Evolutionary conservation across 805 yeast genomes (phyloP).

Genomic region (Jamesozyma jinghongensis): DNA sequence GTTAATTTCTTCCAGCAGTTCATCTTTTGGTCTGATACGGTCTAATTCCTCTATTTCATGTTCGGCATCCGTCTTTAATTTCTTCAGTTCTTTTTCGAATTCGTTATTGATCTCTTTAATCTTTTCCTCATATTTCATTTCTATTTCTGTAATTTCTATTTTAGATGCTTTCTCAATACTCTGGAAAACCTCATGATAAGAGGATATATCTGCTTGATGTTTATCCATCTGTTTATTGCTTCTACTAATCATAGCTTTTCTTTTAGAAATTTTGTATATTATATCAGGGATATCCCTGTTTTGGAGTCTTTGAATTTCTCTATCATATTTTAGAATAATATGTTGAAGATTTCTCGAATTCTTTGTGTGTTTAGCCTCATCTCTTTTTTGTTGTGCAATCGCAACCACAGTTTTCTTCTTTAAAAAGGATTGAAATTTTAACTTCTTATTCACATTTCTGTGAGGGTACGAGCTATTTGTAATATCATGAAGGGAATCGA

Average conservation of each 20-base stretch:
- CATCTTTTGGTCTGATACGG: conserved; percentile 19
- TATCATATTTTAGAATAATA: conserved; percentile 1
- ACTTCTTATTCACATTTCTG: neutral
- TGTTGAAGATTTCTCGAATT: conserved; percentile 1
- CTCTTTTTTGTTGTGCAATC: conserved; percentile 5
- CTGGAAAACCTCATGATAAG: conserved; percentile 4
- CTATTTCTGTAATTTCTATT: conserved; percentile 10
- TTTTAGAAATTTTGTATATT: conserved; percentile 22
- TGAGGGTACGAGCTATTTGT: conserved; percentile 2
- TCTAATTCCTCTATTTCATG: conserved; percentile 19
- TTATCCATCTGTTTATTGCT: conserved; percentile 13
- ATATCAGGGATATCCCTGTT: conserved; percentile 20
- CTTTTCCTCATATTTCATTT: conserved; percentile 8
- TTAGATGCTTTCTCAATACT: conserved; percentile 7
- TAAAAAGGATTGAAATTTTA: neutral
- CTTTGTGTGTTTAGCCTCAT: conserved; percentile 1
- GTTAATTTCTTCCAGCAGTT: conserved; percentile 4
- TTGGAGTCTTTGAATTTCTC: conserved; percentile 5
- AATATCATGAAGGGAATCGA: conserved; percentile 3
- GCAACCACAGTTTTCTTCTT: conserved; percentile 3
- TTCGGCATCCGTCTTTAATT: conserved; percentile 4
- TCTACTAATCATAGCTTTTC: conserved; percentile 15
- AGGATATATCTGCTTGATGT: neutral
- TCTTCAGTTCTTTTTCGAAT: neutral
- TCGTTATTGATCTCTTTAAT: neutral